A percentile compares a stretch with the other conserved stretches of the same genome.
phyloP scores from a whole-genome alignment of 2,329 filamentous ascomycete genomes.

The Phialemoniopsis sp. region DNA sequence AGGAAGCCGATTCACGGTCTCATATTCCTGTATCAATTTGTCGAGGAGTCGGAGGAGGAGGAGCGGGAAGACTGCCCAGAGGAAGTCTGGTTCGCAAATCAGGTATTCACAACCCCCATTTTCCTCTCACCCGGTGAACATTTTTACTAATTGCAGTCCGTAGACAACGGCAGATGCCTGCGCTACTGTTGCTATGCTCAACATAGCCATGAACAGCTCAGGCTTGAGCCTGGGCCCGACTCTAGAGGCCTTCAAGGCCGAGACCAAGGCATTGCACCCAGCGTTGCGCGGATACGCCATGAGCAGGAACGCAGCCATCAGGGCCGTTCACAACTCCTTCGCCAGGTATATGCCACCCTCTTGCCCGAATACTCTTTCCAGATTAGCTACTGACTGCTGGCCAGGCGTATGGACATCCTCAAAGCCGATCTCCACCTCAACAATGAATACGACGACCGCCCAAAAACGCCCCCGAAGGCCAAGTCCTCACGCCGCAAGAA shows the following conservation, averaged over 20 bases:
- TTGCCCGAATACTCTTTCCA: neutral
- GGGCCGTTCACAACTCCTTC: conserved; percentile 83
- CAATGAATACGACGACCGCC: conserved; percentile 44
- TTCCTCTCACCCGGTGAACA: neutral
- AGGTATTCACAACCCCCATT: conserved; percentile 41
- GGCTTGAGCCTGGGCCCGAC: conserved; percentile 64
- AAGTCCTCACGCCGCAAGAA: conserved; percentile 21
- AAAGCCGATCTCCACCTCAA: conserved; percentile 64
- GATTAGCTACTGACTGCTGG: conserved; percentile 3
- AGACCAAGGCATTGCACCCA: conserved; percentile 65
- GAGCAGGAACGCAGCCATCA: conserved; percentile 70
- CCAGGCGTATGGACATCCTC: conserved; percentile 70
- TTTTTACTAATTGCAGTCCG: conserved; percentile 5
- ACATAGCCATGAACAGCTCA: conserved; percentile 84
- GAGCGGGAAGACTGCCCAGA: conserved; percentile 50
- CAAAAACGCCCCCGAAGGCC: conserved; percentile 18
- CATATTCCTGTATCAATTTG: conserved; percentile 81
- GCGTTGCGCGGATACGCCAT: conserved; percentile 73
- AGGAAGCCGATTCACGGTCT: conserved; percentile 76
- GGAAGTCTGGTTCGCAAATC: conserved; percentile 90
- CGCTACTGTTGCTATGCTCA: conserved; percentile 87
- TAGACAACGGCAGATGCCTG: conserved; percentile 81
- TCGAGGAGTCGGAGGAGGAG: conserved; percentile 46
- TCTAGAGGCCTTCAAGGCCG: conserved; percentile 67
- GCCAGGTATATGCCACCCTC: conserved; percentile 44